Percentiles rank a stretch among this genome's conserved stretches.
Conservation (phyloP, 495 filamentous ascomycete species). For the Xylaria bambusicola region DNA sequence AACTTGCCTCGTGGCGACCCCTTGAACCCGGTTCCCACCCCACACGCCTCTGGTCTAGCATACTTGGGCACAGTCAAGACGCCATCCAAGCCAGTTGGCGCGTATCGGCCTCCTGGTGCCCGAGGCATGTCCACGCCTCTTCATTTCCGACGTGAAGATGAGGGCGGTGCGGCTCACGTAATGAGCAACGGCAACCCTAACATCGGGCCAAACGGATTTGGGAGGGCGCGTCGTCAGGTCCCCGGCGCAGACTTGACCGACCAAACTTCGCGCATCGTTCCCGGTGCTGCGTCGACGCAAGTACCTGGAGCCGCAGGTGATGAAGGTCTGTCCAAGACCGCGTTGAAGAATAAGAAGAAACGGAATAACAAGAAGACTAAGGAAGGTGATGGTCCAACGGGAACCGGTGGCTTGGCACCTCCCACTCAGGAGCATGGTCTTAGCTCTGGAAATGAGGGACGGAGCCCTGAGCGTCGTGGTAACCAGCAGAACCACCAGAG, state of each 20-base stretch:
- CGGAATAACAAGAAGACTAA: constrained; percentile 92
- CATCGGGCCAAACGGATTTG: constrained; percentile 74
- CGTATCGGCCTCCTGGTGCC: constrained; percentile 95
- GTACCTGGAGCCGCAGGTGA: constrained; percentile 59
- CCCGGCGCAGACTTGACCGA: constrained; percentile 56
- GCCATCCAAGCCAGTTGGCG: constrained; percentile 90
- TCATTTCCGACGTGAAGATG: constrained; percentile 96
- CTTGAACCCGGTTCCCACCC: constrained; percentile 72
- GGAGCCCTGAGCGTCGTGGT: constrained; percentile 68
- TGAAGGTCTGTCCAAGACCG: constrained; percentile 79
- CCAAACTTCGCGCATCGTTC: constrained; percentile 50
- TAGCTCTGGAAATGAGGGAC: constrained; percentile 47
- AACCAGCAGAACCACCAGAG: constrained; percentile 44
- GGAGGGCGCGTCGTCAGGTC: constrained; percentile 59
- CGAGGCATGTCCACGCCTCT: constrained; percentile 85
- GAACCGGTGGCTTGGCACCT: constrained; percentile 43
- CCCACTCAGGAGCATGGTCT: constrained; percentile 41
- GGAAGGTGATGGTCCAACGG: constrained; percentile 56
- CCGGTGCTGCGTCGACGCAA: constrained; percentile 73
- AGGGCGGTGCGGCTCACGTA: constrained; percentile 87
- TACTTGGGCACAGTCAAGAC: constrained; percentile 86
- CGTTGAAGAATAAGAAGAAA: constrained; percentile 99
- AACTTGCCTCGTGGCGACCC: constrained; percentile 69
- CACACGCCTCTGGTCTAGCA: constrained; percentile 80
- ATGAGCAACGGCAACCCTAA: constrained; percentile 73